Conservation (phyloP, 2,329 filamentous ascomycete species). For the Didymella pomorum region DNA sequence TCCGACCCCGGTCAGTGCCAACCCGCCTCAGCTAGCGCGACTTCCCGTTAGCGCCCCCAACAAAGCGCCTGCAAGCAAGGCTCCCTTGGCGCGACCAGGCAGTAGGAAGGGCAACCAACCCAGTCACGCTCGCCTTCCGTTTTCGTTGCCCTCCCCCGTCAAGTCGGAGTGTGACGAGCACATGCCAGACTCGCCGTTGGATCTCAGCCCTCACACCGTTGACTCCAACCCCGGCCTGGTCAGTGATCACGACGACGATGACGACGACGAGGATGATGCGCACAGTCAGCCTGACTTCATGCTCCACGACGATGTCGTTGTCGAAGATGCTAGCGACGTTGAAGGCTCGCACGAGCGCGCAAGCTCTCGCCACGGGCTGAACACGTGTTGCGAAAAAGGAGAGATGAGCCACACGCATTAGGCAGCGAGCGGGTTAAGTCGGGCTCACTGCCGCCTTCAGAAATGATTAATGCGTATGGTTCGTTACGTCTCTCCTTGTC, state of each 20-base stretch:
- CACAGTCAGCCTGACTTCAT: conserved; percentile 47
- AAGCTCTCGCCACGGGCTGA: conserved; percentile 43
- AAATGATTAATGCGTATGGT: conserved; percentile 36
- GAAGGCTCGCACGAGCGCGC: conserved; percentile 47
- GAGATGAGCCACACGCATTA: conserved; percentile 49
- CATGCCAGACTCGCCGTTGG: conserved; percentile 47
- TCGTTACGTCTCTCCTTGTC: conserved; percentile 14
- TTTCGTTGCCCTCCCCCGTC: conserved; percentile 41
- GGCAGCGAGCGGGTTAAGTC: conserved; percentile 39
- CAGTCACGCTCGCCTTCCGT: conserved; percentile 42
- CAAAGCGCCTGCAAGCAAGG: conserved; percentile 38
- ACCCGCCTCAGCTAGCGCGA: conserved; percentile 44
- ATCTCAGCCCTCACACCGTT: conserved; percentile 57
- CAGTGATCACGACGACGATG: conserved; percentile 60
- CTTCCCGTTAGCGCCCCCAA: conserved; percentile 40
- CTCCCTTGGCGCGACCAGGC: conserved; percentile 41
- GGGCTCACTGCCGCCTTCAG: conserved; percentile 27
- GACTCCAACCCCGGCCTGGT: conserved; percentile 60
- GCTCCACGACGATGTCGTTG: conserved; percentile 49
- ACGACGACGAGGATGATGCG: conserved; percentile 52
- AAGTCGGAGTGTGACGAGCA: conserved; percentile 39
- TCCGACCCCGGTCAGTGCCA: conserved; percentile 40
- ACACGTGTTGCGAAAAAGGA: conserved; percentile 46
- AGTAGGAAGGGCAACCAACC: conserved; percentile 44
- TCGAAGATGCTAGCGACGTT: conserved; percentile 51